Conservation (phyloP, 75 land plant genomes). For the Gnetum montanum region DNA sequence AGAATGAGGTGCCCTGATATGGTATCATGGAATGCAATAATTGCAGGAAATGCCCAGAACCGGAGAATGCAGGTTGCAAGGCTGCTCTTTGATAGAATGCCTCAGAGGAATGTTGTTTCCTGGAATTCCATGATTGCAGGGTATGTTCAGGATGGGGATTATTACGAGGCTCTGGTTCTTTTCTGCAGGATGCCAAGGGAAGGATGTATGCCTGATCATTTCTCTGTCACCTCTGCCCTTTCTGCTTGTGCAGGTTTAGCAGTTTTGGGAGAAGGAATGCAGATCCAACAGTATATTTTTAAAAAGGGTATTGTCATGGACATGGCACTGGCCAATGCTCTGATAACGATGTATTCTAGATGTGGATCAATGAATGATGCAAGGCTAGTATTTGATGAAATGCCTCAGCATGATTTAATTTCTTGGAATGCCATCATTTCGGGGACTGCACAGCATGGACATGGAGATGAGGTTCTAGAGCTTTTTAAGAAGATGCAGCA, state of each 20-base stretch:
- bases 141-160: background rate
- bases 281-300: slow-evolving; percentile 28
- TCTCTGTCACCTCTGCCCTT: slow-evolving; percentile 3
- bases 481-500: slow-evolving; percentile 14
- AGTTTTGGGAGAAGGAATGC: slow-evolving; percentile 33
- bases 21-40: slow-evolving; percentile 28
- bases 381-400: slow-evolving; percentile 13
- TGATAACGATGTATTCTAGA: slow-evolving; percentile 48
- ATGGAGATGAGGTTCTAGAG: slow-evolving; percentile 17
- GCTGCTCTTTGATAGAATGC: slow-evolving; percentile 39
- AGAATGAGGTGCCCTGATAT: slow-evolving; percentile 12
- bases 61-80: slow-evolving; percentile 35
- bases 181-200: slow-evolving; percentile 7
- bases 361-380: slow-evolving; percentile 26
- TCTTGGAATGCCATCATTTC: slow-evolving; percentile 35
- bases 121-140: slow-evolving; percentile 15
- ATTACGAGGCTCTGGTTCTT: slow-evolving; percentile 6
- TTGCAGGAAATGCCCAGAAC: slow-evolving; percentile 32
- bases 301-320: slow-evolving; percentile 25
- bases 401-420: slow-evolving; percentile 20
- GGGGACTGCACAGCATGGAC: slow-evolving; percentile 28
- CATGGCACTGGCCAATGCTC: slow-evolving; percentile 37
- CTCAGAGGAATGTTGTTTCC: slow-evolving; percentile 13
- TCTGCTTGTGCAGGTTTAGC: slow-evolving; percentile 21
- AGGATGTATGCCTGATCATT: slow-evolving; percentile 8